These are phyloP conservation scores for Akanthomyces muscarius DNA, from an alignment of 2,329 filamentous ascomycete genomes.

Conservation along the genomic window DNA sequence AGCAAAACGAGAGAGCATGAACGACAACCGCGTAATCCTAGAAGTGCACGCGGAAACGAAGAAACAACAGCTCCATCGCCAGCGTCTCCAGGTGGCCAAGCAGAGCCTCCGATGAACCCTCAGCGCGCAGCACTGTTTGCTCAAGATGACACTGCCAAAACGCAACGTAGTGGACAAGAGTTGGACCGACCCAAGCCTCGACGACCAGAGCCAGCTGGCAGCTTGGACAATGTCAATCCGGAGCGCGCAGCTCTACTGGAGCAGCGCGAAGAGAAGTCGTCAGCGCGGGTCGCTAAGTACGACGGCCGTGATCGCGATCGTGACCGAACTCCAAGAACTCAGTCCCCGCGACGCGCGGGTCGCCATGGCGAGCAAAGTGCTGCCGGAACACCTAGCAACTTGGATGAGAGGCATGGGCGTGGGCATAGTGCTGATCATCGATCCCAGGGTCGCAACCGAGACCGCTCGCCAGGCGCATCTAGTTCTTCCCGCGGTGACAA, in stretches of 20 bases:
- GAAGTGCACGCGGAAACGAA: constrained; percentile 25
- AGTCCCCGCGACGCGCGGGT: constrained; percentile 47
- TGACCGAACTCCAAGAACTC: constrained; percentile 37
- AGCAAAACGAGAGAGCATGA: constrained; percentile 26
- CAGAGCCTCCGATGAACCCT: constrained; percentile 52
- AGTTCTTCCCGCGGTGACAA: constrained; percentile 30
- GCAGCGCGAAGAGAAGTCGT: constrained; percentile 32
- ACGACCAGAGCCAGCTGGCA: constrained; percentile 25
- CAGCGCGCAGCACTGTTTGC: constrained; percentile 50
- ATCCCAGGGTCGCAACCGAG: constrained; percentile 29
- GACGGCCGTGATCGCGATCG: constrained; percentile 45
- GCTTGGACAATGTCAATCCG: constrained; percentile 42
- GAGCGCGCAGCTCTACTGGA: constrained; percentile 44
- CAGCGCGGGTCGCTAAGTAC: constrained; percentile 40
- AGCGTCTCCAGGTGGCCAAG: constrained; percentile 24
- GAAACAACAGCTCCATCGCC: constrained; percentile 29
- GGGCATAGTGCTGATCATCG: constrained; percentile 35
- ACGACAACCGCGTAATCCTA: constrained; percentile 31
- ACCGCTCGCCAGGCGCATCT: constrained; percentile 30
- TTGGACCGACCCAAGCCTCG: constrained; percentile 30
- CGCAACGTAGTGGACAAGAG: constrained; percentile 25
- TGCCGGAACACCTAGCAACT: constrained; percentile 31
- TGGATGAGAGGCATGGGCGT: constrained; percentile 48
- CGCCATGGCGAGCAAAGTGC: constrained; percentile 28
- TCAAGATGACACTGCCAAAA: constrained; percentile 29